Percentiles rank a stretch among this genome's conserved stretches.
phyloP scores from a whole-genome alignment of 2,329 filamentous ascomycete species.

The Trichoderma cornu-damae region DNA sequence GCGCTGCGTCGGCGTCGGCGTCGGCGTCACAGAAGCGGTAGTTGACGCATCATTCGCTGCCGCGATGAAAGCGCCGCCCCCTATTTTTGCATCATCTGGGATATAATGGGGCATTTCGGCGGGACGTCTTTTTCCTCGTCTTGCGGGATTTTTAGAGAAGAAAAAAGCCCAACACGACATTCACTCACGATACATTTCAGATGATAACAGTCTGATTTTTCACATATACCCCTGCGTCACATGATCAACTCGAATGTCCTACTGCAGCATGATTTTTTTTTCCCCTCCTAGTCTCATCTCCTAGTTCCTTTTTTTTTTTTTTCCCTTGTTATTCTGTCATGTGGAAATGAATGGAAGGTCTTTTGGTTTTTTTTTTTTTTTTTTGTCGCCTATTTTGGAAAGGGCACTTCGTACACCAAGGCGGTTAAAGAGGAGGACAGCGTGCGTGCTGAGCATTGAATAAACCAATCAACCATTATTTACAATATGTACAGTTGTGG shows the following conservation, averaged over 20 bases:
- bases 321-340: neutral
- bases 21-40: neutral
- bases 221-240: constrained; percentile 6
- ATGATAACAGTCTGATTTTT: neutral
- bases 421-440: neutral
- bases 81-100: neutral
- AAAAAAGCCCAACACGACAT: neutral
- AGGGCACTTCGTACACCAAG: too few relatives aligned
- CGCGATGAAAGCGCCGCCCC: neutral
- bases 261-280: neutral
- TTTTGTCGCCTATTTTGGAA: too few relatives aligned
- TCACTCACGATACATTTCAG: constrained; percentile 6
- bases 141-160: neutral
- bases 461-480: too few relatives aligned
- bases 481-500: neutral
- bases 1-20: neutral
- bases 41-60: neutral
- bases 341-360: neutral
- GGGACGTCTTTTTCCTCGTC: neutral
- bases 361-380: neutral
- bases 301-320: neutral
- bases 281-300: neutral
- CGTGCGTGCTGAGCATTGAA: neutral
- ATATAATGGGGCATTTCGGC: neutral
- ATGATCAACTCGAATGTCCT: neutral